Evolutionary conservation across 2,329 filamentous ascomycete species (phyloP).

Genomic region (Monosporascus sp.): DNA sequence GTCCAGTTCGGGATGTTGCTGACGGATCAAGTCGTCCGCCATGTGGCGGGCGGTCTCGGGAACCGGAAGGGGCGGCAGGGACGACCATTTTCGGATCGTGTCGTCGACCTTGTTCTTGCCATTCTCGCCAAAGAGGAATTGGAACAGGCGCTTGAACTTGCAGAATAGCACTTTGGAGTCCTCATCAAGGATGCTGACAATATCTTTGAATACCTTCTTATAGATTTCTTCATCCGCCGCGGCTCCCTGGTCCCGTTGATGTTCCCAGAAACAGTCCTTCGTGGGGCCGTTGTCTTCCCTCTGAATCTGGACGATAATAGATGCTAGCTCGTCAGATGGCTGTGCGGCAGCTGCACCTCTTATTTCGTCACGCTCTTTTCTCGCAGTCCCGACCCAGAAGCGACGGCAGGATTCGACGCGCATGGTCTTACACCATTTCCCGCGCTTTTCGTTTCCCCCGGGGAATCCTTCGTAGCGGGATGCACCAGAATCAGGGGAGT

Average conservation of each 20-base stretch:
- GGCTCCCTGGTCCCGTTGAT: slow-evolving; percentile 3
- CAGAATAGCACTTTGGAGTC: slow-evolving; percentile 1
- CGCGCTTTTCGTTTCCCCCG: background rate
- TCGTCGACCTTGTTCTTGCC: slow-evolving; percentile 1
- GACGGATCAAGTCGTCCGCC: slow-evolving; percentile 5
- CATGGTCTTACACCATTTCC: slow-evolving; percentile 2
- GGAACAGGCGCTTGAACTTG: slow-evolving; percentile 1
- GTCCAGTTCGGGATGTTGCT: slow-evolving; percentile 4
- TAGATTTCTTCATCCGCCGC: slow-evolving; percentile 1
- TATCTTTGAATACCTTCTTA: background rate
- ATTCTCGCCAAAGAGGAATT: slow-evolving; percentile 1
- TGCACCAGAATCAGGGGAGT: slow-evolving; percentile 2
- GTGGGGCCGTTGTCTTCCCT: slow-evolving; percentile 2
- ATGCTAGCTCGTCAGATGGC: background rate
- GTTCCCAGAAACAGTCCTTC: slow-evolving; percentile 3
- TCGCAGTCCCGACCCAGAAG: slow-evolving; percentile 7
- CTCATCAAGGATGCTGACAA: slow-evolving; percentile 6
- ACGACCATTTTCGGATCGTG: slow-evolving; percentile 3
- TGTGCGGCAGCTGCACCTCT: background rate
- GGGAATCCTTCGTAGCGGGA: background rate
- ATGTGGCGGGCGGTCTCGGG: slow-evolving; percentile 3
- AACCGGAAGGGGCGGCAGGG: slow-evolving; percentile 1
- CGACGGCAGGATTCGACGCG: background rate
- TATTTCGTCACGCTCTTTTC: slow-evolving; percentile 3
- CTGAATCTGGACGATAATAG: slow-evolving; percentile 3